Evolutionary conservation across 2,329 filamentous ascomycete genomes (phyloP).

Genomic region (Scedosporium dehoogii): DNA sequence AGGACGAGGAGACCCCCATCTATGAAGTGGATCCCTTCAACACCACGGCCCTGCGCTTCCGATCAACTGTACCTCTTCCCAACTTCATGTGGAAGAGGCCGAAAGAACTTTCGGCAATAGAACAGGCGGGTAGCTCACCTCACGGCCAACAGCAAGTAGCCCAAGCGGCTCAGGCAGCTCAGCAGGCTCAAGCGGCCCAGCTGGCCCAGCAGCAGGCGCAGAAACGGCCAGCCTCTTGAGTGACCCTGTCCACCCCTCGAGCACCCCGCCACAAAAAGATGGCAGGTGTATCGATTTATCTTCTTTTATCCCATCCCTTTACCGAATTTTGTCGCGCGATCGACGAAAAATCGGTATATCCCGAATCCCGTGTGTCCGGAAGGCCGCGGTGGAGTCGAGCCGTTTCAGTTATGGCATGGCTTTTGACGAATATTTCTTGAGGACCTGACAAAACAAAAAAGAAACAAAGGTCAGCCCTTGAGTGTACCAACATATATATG

Average conservation of each 20-base stretch:
- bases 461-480: not conserved
- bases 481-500: slow-evolving; percentile 4
- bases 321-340: not conserved
- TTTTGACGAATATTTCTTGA: not conserved
- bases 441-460: not conserved
- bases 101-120: slow-evolving; percentile 3
- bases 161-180: not conserved
- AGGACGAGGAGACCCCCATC: slow-evolving; percentile 66
- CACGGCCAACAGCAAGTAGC: not conserved
- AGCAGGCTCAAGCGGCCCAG: slow-evolving; percentile 4
- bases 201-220: slow-evolving; percentile 7
- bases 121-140: slow-evolving; percentile 4
- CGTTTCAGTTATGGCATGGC: not conserved
- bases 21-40: slow-evolving; percentile 69
- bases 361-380: not conserved
- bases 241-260: not conserved
- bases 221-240: not conserved
- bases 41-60: slow-evolving; percentile 48
- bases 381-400: not conserved
- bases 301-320: not conserved
- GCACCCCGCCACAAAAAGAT: not conserved
- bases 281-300: not conserved
- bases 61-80: slow-evolving; percentile 45
- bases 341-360: not conserved
- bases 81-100: slow-evolving; percentile 7